These are phyloP conservation scores for Lippia alba DNA, from an alignment of 305 asterid species.

Conservation along the genomic window DNA sequence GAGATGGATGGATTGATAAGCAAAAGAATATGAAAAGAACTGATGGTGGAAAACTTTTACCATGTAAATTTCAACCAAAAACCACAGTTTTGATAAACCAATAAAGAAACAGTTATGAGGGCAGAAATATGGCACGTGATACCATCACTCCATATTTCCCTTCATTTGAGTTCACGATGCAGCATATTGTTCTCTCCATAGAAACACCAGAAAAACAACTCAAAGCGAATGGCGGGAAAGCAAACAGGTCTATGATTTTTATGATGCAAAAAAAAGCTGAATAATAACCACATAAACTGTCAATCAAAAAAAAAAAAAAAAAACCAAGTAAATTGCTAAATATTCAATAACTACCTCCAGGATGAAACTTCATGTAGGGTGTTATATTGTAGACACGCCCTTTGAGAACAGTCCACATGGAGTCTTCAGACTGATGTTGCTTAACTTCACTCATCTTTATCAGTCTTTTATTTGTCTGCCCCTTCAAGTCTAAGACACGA, in stretches of 20 bases:
- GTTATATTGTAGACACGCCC: constrained; percentile 79
- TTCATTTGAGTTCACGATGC: background rate
- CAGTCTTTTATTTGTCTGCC: constrained; percentile 61
- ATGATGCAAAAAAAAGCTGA: constrained; percentile 5
- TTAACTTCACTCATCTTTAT: constrained; percentile 69
- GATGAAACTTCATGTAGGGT: constrained; percentile 96
- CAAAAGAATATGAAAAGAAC: background rate
- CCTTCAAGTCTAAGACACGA: constrained; percentile 65
- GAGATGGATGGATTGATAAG: background rate
- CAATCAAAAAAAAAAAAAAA: constrained; percentile 1
- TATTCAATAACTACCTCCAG: constrained; percentile 71
- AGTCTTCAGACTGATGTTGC: constrained; percentile 70
- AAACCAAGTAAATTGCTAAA: background rate
- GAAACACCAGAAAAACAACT: background rate
- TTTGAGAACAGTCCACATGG: constrained; percentile 97
- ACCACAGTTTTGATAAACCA: background rate
- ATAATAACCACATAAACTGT: background rate
- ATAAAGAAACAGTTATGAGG: background rate
- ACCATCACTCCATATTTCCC: background rate
- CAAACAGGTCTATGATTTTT: background rate
- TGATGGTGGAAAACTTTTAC: background rate
- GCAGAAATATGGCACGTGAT: background rate
- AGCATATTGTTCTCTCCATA: background rate
- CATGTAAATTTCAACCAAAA: constrained; percentile 1
- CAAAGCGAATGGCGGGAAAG: background rate